Evolutionary conservation across 2,329 filamentous ascomycete species (phyloP), one percentile per base, ranked within the genome.

Genomic region (Arthrobotrys sinensis): DNA sequence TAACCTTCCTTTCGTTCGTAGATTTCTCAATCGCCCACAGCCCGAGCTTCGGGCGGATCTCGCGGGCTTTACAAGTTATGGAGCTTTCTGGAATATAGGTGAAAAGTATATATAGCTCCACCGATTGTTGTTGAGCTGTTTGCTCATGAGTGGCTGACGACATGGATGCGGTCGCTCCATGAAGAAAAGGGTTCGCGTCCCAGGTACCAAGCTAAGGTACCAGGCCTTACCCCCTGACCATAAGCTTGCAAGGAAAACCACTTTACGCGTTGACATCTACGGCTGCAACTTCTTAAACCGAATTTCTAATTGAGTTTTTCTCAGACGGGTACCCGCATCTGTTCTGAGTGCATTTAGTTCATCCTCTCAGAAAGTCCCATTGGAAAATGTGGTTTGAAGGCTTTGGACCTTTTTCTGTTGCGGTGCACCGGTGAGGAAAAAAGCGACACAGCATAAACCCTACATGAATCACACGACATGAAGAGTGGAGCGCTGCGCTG

Each of bases 391-490:
- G 43, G 43, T 21, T 32, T 34, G 46, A 50, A 16, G 21, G 14
- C 14, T 38, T 50, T 28, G 12, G 46, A 36, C 46, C 11, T 28
- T 36, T 63, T 24, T 40, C 12, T 45, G 11, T 50, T n/a, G 12
- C 62, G 28, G 62, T n/a, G n/a, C n/a, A n/a, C n/a, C n/a, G n/a
- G n/a, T 50, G 70, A 43, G 57, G 53, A 68, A 34, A 57, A 62
- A 55, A 46, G 46, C 64, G 71, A 60, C 36, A 43, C 63, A 69
- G 46, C 65, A 64, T 46, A 60, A 66, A 48, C 69, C 69, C 69
- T 53, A 67, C 64, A 69, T 69, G 65, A 76, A 76, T 76, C 72
- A 76, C 72, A 76, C 72, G 72, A 76, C 72, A 65, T 57, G 72
- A 69, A 57, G 60, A 57, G 65, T 62, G 72, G 64, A 69, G 63